phyloP scores from a whole-genome alignment of 345 rosid genomes.

The Linum usitatissimum region DNA sequence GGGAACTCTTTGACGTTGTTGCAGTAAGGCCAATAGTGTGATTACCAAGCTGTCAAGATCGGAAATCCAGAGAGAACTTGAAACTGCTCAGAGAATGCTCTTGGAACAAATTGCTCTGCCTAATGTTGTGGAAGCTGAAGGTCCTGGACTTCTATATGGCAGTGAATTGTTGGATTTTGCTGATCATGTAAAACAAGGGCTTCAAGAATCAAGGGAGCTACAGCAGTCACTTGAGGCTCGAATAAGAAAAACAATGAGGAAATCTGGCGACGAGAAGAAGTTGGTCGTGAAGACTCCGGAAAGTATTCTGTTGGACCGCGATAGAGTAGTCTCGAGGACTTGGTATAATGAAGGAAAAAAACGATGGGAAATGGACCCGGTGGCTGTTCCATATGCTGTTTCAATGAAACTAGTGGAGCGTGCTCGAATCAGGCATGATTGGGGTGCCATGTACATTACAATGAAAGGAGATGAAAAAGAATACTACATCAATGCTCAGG shows the following conservation, averaged over 20 bases:
- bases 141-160: constrained; percentile 45
- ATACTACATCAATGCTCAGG: constrained; percentile 67
- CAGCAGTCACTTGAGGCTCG: constrained; percentile 55
- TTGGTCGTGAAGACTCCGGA: constrained; percentile 70
- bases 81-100: constrained; percentile 59
- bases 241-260: constrained; percentile 60
- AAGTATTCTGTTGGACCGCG: constrained; percentile 73
- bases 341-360: constrained; percentile 72
- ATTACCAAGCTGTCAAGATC: constrained; percentile 48
- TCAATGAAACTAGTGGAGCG: constrained; percentile 63
- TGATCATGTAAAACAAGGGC: constrained; percentile 45
- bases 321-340: constrained; percentile 76
- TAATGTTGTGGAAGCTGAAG: constrained; percentile 54
- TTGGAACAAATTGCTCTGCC: constrained; percentile 71
- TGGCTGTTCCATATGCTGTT: constrained; percentile 81
- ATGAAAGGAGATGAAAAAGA: constrained; percentile 80
- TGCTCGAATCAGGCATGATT: constrained; percentile 90
- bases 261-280: constrained; percentile 61
- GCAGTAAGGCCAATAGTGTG: constrained; percentile 37
- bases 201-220: constrained; percentile 61
- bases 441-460: constrained; percentile 72
- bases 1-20: constrained; percentile 19
- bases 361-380: constrained; percentile 85
- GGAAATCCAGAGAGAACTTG: constrained; percentile 62
- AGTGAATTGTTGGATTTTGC: constrained; percentile 54